phyloP scores from a whole-genome alignment of 116 monocot species.

The Trichopus zeylanicus region DNA sequence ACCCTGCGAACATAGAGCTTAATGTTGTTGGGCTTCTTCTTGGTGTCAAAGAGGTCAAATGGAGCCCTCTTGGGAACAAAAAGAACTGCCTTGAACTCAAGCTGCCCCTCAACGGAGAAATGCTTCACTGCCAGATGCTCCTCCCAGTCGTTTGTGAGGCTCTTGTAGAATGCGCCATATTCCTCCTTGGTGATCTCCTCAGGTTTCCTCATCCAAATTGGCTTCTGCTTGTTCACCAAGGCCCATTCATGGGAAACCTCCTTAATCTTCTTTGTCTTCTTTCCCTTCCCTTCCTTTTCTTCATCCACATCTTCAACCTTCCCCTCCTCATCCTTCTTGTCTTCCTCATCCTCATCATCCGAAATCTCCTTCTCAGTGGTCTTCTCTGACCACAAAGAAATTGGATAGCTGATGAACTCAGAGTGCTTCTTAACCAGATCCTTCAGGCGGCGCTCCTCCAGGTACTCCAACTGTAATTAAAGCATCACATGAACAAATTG shows the following conservation, averaged over 20 bases:
- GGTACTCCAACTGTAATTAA: conserved; percentile 23
- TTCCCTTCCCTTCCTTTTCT: conserved; percentile 18
- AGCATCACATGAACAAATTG: neutral
- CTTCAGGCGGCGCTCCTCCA: conserved; percentile 28
- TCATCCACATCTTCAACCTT: conserved; percentile 30
- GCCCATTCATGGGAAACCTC: conserved; percentile 40
- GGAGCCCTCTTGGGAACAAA: conserved; percentile 40
- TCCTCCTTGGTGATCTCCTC: conserved; percentile 46
- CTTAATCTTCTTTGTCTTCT: conserved; percentile 51
- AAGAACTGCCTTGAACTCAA: conserved; percentile 42
- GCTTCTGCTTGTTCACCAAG: conserved; percentile 39
- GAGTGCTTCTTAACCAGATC: conserved; percentile 39
- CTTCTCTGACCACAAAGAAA: conserved; percentile 40
- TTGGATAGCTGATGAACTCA: conserved; percentile 41
- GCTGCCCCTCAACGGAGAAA: conserved; percentile 46
- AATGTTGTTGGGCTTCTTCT: conserved; percentile 45
- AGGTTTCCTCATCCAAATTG: conserved; percentile 44
- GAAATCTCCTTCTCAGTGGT: conserved; percentile 36
- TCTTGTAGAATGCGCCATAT: conserved; percentile 44
- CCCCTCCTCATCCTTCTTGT: conserved; percentile 26
- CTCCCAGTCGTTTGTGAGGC: conserved; percentile 47
- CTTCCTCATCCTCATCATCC: conserved; percentile 39
- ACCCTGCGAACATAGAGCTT: conserved; percentile 43
- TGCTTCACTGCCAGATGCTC: conserved; percentile 40
- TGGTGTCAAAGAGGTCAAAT: conserved; percentile 37